A percentile compares a stretch with the other conserved stretches of the same genome.
These are phyloP conservation scores for Eragrostis curvula DNA, from an alignment of 176 grass and related monocot genomes.

Conservation along the genomic window DNA sequence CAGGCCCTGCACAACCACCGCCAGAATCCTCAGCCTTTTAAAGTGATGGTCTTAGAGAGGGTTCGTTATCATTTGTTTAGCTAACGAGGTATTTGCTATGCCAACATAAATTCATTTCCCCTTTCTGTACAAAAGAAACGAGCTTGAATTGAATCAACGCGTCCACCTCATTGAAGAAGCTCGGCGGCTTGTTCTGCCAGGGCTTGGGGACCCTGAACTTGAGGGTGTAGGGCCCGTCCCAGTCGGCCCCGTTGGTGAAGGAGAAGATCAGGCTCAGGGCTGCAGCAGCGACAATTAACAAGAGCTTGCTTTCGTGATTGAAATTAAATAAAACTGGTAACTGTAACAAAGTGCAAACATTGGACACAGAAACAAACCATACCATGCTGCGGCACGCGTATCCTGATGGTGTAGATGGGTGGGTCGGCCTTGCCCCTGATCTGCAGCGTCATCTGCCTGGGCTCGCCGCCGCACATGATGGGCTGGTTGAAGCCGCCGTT, in stretches of 20 bases:
- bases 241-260: conserved; percentile 86
- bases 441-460: conserved; percentile 89
- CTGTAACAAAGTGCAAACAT: no score
- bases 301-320: no score
- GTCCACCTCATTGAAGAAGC: conserved; percentile 86
- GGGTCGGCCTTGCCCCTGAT: conserved; percentile 71
- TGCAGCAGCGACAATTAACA: conserved; percentile 30
- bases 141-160: not conserved
- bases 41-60: not conserved
- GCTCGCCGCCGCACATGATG: conserved; percentile 92
- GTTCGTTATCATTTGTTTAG: not conserved
- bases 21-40: conserved; percentile 25
- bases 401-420: conserved; percentile 87
- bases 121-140: not conserved
- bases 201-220: conserved; percentile 71
- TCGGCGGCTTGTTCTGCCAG: conserved; percentile 71
- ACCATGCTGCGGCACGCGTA: conserved; percentile 80
- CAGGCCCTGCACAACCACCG: conserved; percentile 53
- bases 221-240: conserved; percentile 90
- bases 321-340: no score
- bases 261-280: conserved; percentile 84
- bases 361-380: not conserved
- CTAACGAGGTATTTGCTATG: not conserved
- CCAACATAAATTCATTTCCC: not conserved
- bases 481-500: conserved; percentile 99